A percentile compares a stretch with the other conserved stretches of the same genome.
Evolutionary conservation across 2,329 filamentous ascomycete species (phyloP).

Genomic region (Fusarium mangiferae): DNA sequence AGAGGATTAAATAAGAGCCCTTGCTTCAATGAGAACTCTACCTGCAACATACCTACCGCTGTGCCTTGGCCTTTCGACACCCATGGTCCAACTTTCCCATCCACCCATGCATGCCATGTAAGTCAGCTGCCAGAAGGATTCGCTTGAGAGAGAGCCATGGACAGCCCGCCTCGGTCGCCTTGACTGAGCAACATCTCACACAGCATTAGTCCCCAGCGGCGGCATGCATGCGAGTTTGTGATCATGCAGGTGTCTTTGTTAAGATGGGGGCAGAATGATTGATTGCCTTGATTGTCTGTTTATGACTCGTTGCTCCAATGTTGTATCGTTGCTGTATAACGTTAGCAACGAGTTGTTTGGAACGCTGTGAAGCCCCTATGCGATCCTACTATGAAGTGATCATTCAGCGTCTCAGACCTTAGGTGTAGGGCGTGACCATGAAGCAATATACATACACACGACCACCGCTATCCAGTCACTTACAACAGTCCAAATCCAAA

Average conservation of each 20-base stretch:
- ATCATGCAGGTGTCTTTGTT: slow-evolving; percentile 44
- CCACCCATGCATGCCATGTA: slow-evolving; percentile 9
- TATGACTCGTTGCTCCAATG: slow-evolving; percentile 28
- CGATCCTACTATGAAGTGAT: neutral
- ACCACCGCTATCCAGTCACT: neutral
- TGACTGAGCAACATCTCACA: slow-evolving; percentile 39
- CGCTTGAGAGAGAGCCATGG: slow-evolving; percentile 37
- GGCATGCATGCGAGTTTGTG: slow-evolving; percentile 38
- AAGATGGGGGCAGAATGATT: slow-evolving; percentile 22
- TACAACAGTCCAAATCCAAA: neutral
- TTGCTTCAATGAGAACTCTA: neutral
- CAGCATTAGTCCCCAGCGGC: slow-evolving; percentile 33
- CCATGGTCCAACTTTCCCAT: slow-evolving; percentile 1
- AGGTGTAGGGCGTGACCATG: neutral
- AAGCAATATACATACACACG: neutral
- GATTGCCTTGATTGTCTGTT: slow-evolving; percentile 9
- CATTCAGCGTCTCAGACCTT: neutral
- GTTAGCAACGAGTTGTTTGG: neutral
- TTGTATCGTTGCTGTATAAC: neutral
- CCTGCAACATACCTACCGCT: slow-evolving; percentile 12
- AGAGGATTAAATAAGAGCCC: slow-evolving; percentile 7
- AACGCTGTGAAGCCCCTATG: neutral
- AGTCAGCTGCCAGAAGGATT: slow-evolving; percentile 43
- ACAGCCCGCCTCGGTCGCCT: slow-evolving; percentile 37
- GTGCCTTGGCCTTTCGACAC: neutral